Conservation (phyloP, 1,139 yeast genomes). For the Candida tropicalis region DNA sequence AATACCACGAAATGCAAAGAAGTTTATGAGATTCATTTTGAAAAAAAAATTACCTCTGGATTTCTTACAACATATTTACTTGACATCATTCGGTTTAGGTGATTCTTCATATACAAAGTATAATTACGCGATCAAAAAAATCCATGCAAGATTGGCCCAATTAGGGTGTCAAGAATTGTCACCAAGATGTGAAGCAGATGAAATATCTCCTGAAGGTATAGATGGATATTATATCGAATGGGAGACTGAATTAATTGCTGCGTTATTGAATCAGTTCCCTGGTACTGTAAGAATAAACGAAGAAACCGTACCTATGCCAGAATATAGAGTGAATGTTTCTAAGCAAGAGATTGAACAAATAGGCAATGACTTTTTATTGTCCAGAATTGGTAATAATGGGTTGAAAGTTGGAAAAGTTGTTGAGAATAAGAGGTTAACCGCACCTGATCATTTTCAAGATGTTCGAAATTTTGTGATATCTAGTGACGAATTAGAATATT, state of each 20-base stretch:
- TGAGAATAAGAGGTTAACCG: constrained; percentile 62
- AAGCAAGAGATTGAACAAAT: constrained; percentile 1
- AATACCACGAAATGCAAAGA: constrained; percentile 73
- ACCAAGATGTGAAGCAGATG: constrained; percentile 87
- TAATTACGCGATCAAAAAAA: constrained; percentile 81
- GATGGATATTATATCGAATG: constrained; percentile 80
- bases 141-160: constrained; percentile 76
- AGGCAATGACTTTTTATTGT: background rate
- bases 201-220: constrained; percentile 74
- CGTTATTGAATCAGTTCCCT: constrained; percentile 25
- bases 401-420: constrained; percentile 44
- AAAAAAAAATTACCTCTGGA: constrained; percentile 66
- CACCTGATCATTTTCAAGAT: constrained; percentile 82
- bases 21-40: constrained; percentile 74
- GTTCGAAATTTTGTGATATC: constrained; percentile 65
- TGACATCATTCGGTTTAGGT: constrained; percentile 90
- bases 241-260: constrained; percentile 56
- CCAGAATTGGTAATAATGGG: constrained; percentile 9
- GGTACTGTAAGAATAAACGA: constrained; percentile 15
- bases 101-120: constrained; percentile 88
- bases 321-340: constrained; percentile 13
- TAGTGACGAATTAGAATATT: constrained; percentile 38
- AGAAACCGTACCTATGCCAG: constrained; percentile 22
- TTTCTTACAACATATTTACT: constrained; percentile 60
- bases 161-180: constrained; percentile 78